These are phyloP conservation scores for Sicyos baderoa DNA, from an alignment of 306 rosid species.

Conservation along the genomic window DNA sequence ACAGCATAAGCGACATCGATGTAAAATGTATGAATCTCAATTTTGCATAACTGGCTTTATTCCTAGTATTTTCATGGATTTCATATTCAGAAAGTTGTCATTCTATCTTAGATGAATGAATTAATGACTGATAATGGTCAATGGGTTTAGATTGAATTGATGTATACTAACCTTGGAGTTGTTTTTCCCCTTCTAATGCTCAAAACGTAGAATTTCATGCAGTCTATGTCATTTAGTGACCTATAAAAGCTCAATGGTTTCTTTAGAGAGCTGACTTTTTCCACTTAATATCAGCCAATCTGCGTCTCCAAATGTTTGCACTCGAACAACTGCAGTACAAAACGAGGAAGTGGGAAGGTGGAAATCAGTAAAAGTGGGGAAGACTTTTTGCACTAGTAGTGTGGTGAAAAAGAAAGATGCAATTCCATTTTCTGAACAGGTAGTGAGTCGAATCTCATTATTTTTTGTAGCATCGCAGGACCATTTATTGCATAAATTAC, in stretches of 20 bases:
- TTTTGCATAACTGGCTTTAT: conserved; percentile 28
- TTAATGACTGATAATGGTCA: conserved; percentile 3
- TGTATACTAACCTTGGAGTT: not conserved
- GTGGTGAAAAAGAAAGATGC: conserved; percentile 32
- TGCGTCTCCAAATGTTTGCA: conserved; percentile 27
- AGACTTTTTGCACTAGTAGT: conserved; percentile 29
- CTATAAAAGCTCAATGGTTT: not conserved
- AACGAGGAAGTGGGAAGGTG: conserved; percentile 50
- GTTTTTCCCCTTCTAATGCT: not conserved
- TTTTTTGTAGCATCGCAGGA: conserved; percentile 4
- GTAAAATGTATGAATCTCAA: conserved; percentile 25
- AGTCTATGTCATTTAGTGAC: not conserved
- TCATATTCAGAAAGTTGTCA: not conserved
- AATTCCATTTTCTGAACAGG: conserved; percentile 38
- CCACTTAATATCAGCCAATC: conserved; percentile 40
- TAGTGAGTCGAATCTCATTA: conserved; percentile 16
- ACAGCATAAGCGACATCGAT: conserved; percentile 25
- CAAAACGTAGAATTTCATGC: not conserved
- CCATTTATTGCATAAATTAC: not conserved
- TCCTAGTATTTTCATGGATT: not conserved
- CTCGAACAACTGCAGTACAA: conserved; percentile 35
- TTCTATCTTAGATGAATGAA: conserved; percentile 9
- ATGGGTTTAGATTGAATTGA: not conserved
- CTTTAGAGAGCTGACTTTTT: conserved; percentile 18
- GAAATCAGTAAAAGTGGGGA: conserved; percentile 54